Base-by-base conservation (phyloP, 257 asterid species). In the Osmanthus fragrans region DNA sequence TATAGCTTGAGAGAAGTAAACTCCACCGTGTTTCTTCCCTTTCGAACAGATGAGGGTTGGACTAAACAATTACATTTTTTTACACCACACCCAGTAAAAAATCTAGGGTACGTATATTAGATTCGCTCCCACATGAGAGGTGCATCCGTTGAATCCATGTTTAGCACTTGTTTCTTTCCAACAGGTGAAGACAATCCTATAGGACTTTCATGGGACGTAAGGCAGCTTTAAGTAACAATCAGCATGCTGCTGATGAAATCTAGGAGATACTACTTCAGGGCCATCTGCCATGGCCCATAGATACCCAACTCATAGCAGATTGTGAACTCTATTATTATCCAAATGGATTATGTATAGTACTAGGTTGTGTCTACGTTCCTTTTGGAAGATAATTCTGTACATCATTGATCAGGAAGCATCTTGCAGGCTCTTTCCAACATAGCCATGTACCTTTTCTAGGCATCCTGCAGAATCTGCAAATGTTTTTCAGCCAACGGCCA, bases 391-490 rank as follows among this genome's bases (percentile, higher is more conserved):
- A 87, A 40, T 82, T 85, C 54, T 85, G 88, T 78, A 82, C 81
- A 40, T 85, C 85, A 7, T 79, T 64, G 64, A 51, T 91, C 93
- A 1, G 92, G 91, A 0, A 92, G 93, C 91, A 92, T 86, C 79
- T 87, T 86, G 68, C 34, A 23, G 68, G 68, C 68, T 60, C 68
- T 60, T 25, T 25, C 95, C 47, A 91, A 86, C 97, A 88, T 92
- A 51, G 89, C 90, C 83, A 91, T 74, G 81, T 92, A 92, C 82
- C 92, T 82, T 79, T 79, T 87, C 79, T 92, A 92, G 0, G 96
- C 96, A 70, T 88, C 95, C 78, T 89, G 92, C 37, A 94, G 95
- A 82, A 92, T 90, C 82, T 89, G 96, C 82, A 91, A 67, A 79
- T 89, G 96, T 77, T 92, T 89, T 75, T 91, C 95, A 7, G 73